Evolutionary conservation across 208 protist species (phyloP), one percentile per base, ranked within the genome.

Genomic region (Leptomonas seymouri): DNA sequence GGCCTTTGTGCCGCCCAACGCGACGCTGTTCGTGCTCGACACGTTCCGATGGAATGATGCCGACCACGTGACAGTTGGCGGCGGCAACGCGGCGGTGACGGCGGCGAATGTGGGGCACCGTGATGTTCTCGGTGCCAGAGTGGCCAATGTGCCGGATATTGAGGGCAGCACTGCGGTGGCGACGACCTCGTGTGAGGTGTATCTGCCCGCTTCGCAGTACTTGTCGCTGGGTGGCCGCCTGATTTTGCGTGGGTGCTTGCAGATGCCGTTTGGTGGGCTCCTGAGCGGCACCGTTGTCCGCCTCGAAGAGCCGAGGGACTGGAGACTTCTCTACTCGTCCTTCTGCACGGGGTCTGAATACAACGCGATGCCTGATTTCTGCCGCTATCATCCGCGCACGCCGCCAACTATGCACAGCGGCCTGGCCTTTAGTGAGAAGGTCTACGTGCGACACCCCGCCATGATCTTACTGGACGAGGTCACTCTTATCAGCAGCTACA

Each of bases 181-280:
- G 1, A 54, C 57, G 34, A 27, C 21, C 5, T 21, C 69, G 27
- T 82, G 75, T 46, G 72, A 75, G n/a, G 56, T 74, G 30, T 67
- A 64, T 46, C 46, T 89, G 23, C 60, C 71, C 25, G 73, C 81
- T 34, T 82, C 74, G 2, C 75, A 89, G 51, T 78, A 71, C 51
- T 18, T 88, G 28, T 79, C 60, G 3, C 46, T 87, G 23, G 76
- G 79, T n/a, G 86, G 86, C 5, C 74, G 78, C 9, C 54, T 89
- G 2, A 61, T 88, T 4, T n/a, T 89, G 18, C 76, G 67, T 27
- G 82, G 82, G 31, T 91, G 82, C 45, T 34, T 81, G 68, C 45
- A 74, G 53, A 54, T 79, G 34, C 86, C 82, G 7, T 60, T 72
- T 14, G 86, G 86, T 11, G 82, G 80, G 15, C 58, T 48, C 25